These are phyloP conservation scores for Myxozyma neotropica DNA, from an alignment of 805 yeast genomes.

Conservation along the genomic window DNA sequence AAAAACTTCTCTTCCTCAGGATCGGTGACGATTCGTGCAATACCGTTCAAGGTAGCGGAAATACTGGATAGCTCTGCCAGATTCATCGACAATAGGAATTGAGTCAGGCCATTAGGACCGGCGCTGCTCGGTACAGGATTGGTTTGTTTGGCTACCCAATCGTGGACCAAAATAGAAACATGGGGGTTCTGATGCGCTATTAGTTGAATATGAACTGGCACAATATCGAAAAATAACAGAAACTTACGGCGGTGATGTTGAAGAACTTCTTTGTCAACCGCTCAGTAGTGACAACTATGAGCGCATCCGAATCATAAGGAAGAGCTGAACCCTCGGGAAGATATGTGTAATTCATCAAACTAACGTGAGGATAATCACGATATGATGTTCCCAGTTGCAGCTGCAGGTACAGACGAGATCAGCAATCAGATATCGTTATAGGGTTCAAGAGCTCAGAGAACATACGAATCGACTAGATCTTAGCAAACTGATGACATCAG, in stretches of 20 bases:
- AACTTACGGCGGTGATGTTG: conserved; percentile 53
- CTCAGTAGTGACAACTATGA: conserved; percentile 72
- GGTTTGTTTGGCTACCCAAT: conserved; percentile 68
- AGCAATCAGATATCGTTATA: neutral
- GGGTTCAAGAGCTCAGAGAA: neutral
- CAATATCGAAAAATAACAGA: no score
- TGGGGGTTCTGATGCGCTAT: conserved; percentile 56
- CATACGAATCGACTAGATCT: conserved; percentile 31
- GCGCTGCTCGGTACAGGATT: conserved; percentile 4
- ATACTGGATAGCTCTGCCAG: conserved; percentile 77
- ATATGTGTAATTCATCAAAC: conserved; percentile 88
- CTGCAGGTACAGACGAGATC: conserved; percentile 34
- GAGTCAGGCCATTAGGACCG: conserved; percentile 48
- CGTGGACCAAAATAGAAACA: conserved; percentile 85
- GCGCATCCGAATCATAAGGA: conserved; percentile 48
- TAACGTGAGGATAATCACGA: conserved; percentile 78
- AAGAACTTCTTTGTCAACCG: conserved; percentile 70
- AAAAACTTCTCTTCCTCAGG: conserved; percentile 60
- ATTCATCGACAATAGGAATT: conserved; percentile 72
- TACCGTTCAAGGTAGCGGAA: conserved; percentile 80
- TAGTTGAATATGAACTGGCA: no score
- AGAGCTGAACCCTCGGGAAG: conserved; percentile 43
- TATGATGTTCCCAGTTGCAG: conserved; percentile 84
- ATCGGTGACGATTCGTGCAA: conserved; percentile 57
- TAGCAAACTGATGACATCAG: conserved; percentile 27